Percentiles rank a stretch among this genome's conserved stretches.
Evolutionary conservation across 192 early-diverging fungal genomes (phyloP).

Genomic region (Haplosporangium gracile): DNA sequence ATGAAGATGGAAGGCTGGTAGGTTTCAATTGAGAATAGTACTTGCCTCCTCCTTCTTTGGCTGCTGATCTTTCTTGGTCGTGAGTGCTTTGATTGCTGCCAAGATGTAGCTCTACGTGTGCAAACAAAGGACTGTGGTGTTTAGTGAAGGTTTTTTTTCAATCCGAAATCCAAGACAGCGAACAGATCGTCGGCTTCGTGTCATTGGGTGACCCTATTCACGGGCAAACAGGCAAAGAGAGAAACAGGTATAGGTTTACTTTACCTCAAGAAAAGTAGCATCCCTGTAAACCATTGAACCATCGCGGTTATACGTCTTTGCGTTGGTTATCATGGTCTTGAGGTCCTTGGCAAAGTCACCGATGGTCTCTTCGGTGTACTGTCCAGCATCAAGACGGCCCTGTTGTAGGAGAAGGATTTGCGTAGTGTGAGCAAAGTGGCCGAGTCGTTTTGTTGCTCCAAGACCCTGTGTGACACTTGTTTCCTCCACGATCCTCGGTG

Average conservation of each 20-base stretch:
- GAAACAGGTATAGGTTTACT: neutral
- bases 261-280: slow-evolving; percentile 60
- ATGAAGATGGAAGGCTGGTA: neutral
- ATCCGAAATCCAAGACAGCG: neutral
- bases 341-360: slow-evolving; percentile 51
- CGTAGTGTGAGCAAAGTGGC: slow-evolving; percentile 3
- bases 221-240: neutral
- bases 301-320: slow-evolving; percentile 66
- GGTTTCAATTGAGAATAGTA: neutral
- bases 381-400: slow-evolving; percentile 18
- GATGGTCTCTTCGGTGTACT: slow-evolving; percentile 20
- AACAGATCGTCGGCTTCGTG: neutral
- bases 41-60: slow-evolving; percentile 33
- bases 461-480: neutral
- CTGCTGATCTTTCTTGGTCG: neutral
- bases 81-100: slow-evolving; percentile 24
- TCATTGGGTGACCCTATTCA: neutral
- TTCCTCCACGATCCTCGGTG: neutral
- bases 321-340: slow-evolving; percentile 63
- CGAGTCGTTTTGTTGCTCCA: neutral
- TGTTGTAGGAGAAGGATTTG: neutral
- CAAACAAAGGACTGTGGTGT: neutral
- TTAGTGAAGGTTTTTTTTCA: neutral
- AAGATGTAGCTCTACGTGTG: slow-evolving; percentile 32
- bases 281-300: slow-evolving; percentile 62